Conservation (phyloP, 345 rosid species). For the Hypericum androsaemum region DNA sequence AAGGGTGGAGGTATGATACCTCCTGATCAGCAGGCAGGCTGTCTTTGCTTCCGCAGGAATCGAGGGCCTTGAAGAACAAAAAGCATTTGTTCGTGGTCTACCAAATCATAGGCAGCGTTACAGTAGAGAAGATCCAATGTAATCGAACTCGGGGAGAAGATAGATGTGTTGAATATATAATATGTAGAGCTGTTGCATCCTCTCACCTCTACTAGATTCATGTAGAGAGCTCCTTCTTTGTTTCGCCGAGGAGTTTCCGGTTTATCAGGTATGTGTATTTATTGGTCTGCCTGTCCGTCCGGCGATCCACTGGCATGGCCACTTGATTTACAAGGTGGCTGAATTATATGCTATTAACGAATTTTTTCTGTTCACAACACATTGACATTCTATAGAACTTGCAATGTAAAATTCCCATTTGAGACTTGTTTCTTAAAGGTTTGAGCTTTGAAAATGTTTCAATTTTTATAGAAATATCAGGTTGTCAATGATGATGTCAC, state of each 20-base stretch:
- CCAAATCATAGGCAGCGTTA: conserved; percentile 6
- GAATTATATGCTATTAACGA: too few species aligned
- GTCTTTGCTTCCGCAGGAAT: conserved; percentile 63
- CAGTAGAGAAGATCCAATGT: not conserved
- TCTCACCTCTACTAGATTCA: not conserved
- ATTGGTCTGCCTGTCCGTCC: conserved; percentile 10
- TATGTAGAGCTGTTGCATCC: conserved; percentile 1
- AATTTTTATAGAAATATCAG: too few species aligned
- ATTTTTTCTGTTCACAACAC: too few species aligned
- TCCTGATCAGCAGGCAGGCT: conserved; percentile 66
- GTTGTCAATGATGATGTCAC: too few species aligned
- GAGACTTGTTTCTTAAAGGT: too few species aligned
- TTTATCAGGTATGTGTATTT: conserved; percentile 11
- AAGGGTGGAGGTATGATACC: conserved; percentile 99
- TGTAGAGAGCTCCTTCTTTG: conserved; percentile 1
- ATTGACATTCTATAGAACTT: too few species aligned
- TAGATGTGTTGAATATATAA: too few species aligned
- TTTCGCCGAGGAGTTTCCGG: conserved; percentile 8
- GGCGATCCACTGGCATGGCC: conserved; percentile 7
- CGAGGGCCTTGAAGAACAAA: conserved; percentile 69
- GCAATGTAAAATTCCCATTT: too few species aligned
- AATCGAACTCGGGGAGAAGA: too few species aligned
- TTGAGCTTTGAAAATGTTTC: too few species aligned
- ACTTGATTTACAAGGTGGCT: conserved; percentile 11
- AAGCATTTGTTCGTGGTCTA: conserved; percentile 4